These are phyloP conservation scores for Backusella luteola DNA, from an alignment of 192 early-diverging fungal genomes.

Conservation along the genomic window DNA sequence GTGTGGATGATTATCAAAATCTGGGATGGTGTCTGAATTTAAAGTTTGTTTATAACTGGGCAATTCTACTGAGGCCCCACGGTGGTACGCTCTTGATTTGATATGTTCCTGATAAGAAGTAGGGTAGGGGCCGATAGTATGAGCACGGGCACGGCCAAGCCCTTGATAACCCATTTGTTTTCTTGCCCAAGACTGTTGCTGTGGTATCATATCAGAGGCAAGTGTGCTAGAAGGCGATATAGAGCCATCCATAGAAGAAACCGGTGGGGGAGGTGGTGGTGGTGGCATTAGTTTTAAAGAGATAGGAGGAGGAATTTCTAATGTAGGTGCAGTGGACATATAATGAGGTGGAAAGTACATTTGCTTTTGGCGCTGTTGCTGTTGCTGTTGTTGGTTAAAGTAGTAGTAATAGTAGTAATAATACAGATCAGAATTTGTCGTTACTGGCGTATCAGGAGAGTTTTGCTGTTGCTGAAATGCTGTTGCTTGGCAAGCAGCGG, in stretches of 20 bases:
- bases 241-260: background rate
- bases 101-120: background rate
- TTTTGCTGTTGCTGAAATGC: slow-evolving; percentile 14
- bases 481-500: slow-evolving; percentile 32
- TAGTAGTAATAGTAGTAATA: slow-evolving; percentile 36
- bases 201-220: background rate
- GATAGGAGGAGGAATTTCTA: background rate
- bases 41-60: background rate
- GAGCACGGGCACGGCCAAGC: background rate
- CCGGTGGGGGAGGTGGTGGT: slow-evolving; percentile 11
- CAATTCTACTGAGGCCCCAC: background rate
- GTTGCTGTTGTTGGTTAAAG: slow-evolving; percentile 30
- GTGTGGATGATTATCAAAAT: background rate
- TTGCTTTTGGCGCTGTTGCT: slow-evolving; percentile 1
- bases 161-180: slow-evolving; percentile 6
- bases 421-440: slow-evolving; percentile 26
- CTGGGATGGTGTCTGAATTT: background rate
- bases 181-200: slow-evolving; percentile 18
- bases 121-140: slow-evolving; percentile 9
- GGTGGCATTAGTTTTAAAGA: slow-evolving; percentile 9
- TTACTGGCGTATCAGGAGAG: background rate
- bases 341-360: slow-evolving; percentile 3
- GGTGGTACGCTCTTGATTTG: background rate
- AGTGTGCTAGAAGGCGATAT: slow-evolving; percentile 31
- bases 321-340: background rate